phyloP scores from a whole-genome alignment of 2,329 filamentous ascomycete species.

The Cucurbitaria berberidis region DNA sequence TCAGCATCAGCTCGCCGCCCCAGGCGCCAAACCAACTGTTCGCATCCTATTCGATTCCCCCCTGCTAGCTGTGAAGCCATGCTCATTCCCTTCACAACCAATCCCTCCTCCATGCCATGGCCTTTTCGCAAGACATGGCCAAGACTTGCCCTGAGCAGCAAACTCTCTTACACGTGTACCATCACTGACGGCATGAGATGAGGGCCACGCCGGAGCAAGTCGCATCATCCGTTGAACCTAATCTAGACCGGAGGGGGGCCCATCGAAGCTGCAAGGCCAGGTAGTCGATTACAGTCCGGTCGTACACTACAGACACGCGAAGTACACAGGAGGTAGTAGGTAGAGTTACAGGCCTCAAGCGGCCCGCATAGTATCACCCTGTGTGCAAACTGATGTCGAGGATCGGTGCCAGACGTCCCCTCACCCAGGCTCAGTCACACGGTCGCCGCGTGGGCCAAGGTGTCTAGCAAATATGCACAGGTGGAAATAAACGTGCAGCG shows the following conservation, averaged over 20 bases:
- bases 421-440: slow-evolving; percentile 36
- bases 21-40: slow-evolving; percentile 46
- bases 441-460: slow-evolving; percentile 42
- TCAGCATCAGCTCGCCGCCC: slow-evolving; percentile 35
- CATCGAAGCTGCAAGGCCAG: slow-evolving; percentile 10
- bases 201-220: slow-evolving; percentile 13
- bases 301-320: slow-evolving; percentile 20
- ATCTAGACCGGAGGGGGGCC: slow-evolving; percentile 11
- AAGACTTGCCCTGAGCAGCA: slow-evolving; percentile 17
- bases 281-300: slow-evolving; percentile 23
- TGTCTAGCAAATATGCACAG: slow-evolving; percentile 43
- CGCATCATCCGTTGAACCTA: slow-evolving; percentile 23
- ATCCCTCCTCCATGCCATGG: slow-evolving; percentile 9
- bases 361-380: slow-evolving; percentile 34
- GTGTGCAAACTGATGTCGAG: slow-evolving; percentile 22
- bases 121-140: slow-evolving; percentile 35
- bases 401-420: slow-evolving; percentile 5
- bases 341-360: slow-evolving; percentile 35
- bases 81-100: slow-evolving; percentile 11
- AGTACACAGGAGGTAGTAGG: slow-evolving; percentile 20
- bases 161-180: slow-evolving; percentile 30
- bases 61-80: slow-evolving; percentile 13
- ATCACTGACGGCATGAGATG: slow-evolving; percentile 39
- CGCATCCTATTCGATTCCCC: slow-evolving; percentile 41
- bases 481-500: slow-evolving; percentile 51